Evolutionary conservation across 2,329 filamentous ascomycete species (phyloP).

Genomic region (Huntiella bhutanensis): DNA sequence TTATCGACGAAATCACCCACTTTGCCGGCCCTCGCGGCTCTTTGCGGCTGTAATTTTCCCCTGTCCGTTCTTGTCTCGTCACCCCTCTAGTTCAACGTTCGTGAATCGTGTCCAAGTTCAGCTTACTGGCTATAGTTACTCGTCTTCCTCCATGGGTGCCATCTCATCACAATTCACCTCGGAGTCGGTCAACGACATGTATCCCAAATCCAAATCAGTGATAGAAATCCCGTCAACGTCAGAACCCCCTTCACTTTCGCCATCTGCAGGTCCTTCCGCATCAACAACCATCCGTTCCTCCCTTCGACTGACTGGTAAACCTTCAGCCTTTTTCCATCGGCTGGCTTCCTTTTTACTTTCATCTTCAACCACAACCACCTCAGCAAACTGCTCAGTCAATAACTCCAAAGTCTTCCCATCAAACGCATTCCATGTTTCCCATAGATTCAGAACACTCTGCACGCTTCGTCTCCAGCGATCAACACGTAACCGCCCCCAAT

Average conservation of each 20-base stretch:
- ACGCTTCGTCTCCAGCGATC: constrained; percentile 75
- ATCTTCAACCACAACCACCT: constrained; percentile 16
- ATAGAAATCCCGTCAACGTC: constrained; percentile 18
- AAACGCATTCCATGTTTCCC: constrained; percentile 57
- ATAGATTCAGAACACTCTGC: constrained; percentile 46
- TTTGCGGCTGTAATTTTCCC: not conserved
- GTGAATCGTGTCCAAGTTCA: too few relatives aligned
- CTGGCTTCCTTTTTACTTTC: constrained; percentile 18
- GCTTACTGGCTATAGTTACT: too few relatives aligned
- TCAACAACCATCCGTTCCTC: constrained; percentile 24
- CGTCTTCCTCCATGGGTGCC: constrained; percentile 25
- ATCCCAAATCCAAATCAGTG: constrained; percentile 18
- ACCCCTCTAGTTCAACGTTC: not conserved
- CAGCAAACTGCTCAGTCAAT: constrained; percentile 50
- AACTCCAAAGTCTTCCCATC: constrained; percentile 52
- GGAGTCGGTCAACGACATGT: constrained; percentile 20
- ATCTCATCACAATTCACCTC: constrained; percentile 20
- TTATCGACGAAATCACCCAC: too few relatives aligned
- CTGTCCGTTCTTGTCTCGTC: not conserved
- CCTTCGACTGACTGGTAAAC: constrained; percentile 10
- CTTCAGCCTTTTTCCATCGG: constrained; percentile 34
- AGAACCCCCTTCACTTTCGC: not conserved
- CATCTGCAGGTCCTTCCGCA: constrained; percentile 21
- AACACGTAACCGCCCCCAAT: constrained; percentile 64
- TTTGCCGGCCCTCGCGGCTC: too few relatives aligned